These are phyloP conservation scores for Cenchrus fungigraminus DNA, from an alignment of 176 grass and related monocot species.

Conservation along the genomic window DNA sequence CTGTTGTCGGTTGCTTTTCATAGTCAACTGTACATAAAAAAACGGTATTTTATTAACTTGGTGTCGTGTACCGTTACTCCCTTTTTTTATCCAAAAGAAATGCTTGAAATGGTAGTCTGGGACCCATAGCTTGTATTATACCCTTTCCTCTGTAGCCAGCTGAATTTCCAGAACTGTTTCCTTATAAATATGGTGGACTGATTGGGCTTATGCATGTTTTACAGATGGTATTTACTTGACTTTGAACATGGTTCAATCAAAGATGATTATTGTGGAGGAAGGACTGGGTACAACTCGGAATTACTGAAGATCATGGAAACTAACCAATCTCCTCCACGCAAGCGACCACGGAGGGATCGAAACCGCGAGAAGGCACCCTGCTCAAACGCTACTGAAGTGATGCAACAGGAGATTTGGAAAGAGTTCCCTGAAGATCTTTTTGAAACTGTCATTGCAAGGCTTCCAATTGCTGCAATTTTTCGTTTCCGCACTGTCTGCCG, in stretches of 20 bases:
- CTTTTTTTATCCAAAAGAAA: not conserved
- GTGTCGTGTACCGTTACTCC: not conserved
- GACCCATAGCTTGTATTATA: not conserved
- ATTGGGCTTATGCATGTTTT: conserved; percentile 34
- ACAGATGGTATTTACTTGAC: conserved; percentile 80
- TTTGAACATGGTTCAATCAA: conserved; percentile 65
- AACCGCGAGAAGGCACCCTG: conserved; percentile 51
- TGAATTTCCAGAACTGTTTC: not conserved
- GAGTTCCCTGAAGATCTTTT: conserved; percentile 92
- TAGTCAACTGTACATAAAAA: not conserved
- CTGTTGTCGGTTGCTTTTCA: not conserved
- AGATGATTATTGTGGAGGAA: conserved; percentile 64
- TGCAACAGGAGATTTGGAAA: conserved; percentile 85
- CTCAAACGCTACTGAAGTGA: conserved; percentile 59
- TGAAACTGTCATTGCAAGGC: conserved; percentile 83
- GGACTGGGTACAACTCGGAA: conserved; percentile 55
- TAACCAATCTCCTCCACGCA: conserved; percentile 60
- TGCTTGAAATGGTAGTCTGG: not conserved
- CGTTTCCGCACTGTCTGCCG: conserved; percentile 84
- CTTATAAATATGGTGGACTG: conserved; percentile 23
- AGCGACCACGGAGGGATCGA: conserved; percentile 58
- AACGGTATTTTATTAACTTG: not conserved
- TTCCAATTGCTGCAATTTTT: conserved; percentile 81
- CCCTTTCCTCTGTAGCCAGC: not conserved
- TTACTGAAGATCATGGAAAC: conserved; percentile 64